Percentiles rank a stretch among this genome's conserved stretches.
phyloP scores from a whole-genome alignment of 2,329 filamentous ascomycete genomes.

The Metarhizium brunneum region DNA sequence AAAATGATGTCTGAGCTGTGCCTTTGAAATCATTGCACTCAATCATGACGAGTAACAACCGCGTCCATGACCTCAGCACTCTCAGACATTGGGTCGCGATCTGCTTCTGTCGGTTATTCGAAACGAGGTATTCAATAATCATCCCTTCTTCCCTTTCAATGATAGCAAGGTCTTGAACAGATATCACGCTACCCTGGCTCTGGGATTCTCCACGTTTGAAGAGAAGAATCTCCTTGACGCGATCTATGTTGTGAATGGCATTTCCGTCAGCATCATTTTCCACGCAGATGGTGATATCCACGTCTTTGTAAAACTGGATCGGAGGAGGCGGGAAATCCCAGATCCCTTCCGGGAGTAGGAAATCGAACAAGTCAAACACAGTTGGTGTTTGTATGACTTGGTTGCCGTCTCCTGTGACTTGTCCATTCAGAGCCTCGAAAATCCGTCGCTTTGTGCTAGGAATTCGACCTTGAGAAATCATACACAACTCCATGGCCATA shows the following conservation, averaged over 20 bases:
- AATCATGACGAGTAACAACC: constrained; percentile 74
- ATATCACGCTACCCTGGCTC: constrained; percentile 36
- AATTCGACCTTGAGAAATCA: constrained; percentile 60
- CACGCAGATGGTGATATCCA: constrained; percentile 59
- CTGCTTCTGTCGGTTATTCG: constrained; percentile 53
- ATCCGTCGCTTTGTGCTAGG: constrained; percentile 62
- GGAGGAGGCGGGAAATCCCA: constrained; percentile 43
- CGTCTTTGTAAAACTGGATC: constrained; percentile 50
- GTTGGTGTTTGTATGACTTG: constrained; percentile 60
- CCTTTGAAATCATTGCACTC: constrained; percentile 73
- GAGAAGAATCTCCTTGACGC: constrained; percentile 64
- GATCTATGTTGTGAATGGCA: constrained; percentile 57
- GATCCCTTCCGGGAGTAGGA: constrained; percentile 49
- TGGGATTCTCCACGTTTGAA: constrained; percentile 57
- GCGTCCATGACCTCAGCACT: constrained; percentile 75
- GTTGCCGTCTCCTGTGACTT: constrained; percentile 56
- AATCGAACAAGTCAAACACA: constrained; percentile 90
- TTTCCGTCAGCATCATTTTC: constrained; percentile 49
- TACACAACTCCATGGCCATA: constrained; percentile 73
- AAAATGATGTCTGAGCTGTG: constrained; percentile 63
- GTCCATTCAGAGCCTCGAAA: constrained; percentile 68
- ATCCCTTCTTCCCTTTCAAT: constrained; percentile 50
- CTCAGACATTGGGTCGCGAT: constrained; percentile 49
- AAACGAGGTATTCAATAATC: constrained; percentile 53
- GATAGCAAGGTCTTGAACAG: constrained; percentile 36